Evolutionary conservation across 805 yeast species (phyloP).

Genomic region (Lipomyces starkeyi): DNA sequence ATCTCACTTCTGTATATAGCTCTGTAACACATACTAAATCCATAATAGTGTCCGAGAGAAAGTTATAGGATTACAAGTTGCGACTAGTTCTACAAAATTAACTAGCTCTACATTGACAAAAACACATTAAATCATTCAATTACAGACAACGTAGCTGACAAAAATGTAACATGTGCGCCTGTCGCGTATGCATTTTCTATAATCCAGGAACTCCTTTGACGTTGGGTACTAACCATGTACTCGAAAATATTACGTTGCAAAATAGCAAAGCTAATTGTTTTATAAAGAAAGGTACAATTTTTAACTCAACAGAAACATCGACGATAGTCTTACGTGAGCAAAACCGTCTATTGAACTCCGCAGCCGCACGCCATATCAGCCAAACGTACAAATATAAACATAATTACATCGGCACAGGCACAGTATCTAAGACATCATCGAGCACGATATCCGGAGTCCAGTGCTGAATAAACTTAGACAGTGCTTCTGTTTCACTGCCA

Average conservation of each 20-base stretch:
- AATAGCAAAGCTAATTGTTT: not conserved
- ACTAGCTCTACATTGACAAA: not conserved
- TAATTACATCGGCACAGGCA: constrained; percentile 58
- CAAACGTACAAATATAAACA: not conserved
- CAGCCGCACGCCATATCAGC: not conserved
- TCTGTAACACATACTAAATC: too few species aligned
- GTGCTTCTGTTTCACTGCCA: constrained; percentile 59
- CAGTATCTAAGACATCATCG: constrained; percentile 58
- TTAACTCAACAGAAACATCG: not conserved
- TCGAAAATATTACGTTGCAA: not conserved
- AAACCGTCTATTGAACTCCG: not conserved
- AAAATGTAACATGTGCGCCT: not conserved
- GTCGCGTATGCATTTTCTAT: not conserved
- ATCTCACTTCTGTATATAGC: not conserved
- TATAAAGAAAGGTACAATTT: not conserved
- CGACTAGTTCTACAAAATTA: too few species aligned
- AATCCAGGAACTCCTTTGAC: not conserved
- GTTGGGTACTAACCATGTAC: not conserved
- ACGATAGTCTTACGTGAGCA: not conserved
- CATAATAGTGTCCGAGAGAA: too few species aligned
- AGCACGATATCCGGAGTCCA: constrained; percentile 58
- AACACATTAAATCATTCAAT: not conserved
- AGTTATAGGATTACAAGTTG: too few species aligned
- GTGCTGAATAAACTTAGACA: constrained; percentile 50
- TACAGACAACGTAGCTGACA: not conserved